phyloP scores from a whole-genome alignment of 2,329 filamentous ascomycete genomes.

The Fusarium pininemorale region DNA sequence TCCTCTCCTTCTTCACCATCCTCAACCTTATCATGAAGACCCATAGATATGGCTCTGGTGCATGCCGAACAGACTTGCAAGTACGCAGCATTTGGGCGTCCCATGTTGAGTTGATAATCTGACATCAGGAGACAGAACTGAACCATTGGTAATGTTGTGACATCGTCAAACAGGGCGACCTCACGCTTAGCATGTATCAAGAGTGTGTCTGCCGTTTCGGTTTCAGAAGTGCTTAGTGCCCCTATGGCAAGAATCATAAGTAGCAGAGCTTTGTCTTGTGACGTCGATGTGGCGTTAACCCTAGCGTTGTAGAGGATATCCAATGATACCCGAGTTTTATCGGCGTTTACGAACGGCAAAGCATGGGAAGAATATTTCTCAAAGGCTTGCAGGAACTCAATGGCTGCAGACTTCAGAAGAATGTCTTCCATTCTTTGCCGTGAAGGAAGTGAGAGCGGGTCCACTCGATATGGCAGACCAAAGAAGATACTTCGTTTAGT shows the following conservation, averaged over 20 bases:
- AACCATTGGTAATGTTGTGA: neutral
- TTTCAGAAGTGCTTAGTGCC: neutral
- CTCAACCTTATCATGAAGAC: neutral
- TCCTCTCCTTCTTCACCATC: neutral
- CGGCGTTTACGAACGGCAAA: fast-evolving
- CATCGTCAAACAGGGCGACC: neutral
- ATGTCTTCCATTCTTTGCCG: too few relatives aligned
- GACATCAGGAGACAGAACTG: neutral
- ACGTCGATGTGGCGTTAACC: fast-evolving
- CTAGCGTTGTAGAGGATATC: neutral
- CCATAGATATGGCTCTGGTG: neutral
- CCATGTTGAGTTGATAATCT: neutral
- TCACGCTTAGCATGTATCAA: neutral
- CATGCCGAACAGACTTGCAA: neutral
- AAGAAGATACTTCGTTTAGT: neutral
- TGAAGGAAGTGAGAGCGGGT: too few relatives aligned
- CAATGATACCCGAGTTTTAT: neutral
- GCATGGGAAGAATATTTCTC: neutral
- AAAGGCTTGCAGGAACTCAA: fast-evolving
- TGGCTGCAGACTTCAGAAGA: fast-evolving
- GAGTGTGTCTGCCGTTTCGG: fast-evolving
- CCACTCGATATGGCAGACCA: neutral
- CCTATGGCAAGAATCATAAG: neutral
- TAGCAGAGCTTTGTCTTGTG: neutral
- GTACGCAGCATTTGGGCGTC: neutral